phyloP scores from a whole-genome alignment of 768 basidiomycete genomes.

The Amanita polypyramis region DNA sequence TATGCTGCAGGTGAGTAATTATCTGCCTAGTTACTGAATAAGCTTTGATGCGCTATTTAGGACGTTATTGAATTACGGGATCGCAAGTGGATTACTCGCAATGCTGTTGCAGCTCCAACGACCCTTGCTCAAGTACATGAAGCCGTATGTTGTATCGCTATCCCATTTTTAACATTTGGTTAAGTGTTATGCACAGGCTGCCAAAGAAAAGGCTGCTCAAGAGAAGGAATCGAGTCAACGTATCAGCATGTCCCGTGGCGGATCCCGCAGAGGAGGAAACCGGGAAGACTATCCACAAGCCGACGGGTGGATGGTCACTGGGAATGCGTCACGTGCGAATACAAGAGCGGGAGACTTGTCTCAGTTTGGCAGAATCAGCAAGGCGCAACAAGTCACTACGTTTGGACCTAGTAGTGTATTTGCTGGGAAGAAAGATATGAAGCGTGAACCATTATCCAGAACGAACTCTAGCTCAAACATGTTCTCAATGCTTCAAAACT shows the following conservation, averaged over 20 bases:
- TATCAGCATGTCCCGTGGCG: conserved; percentile 79
- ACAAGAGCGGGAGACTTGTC: conserved; percentile 80
- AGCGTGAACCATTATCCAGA: conserved; percentile 69
- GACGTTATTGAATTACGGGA: conserved; percentile 86
- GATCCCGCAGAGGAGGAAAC: conserved; percentile 79
- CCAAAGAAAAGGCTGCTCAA: conserved; percentile 66
- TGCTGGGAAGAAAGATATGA: conserved; percentile 55
- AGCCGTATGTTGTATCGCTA: conserved; percentile 39
- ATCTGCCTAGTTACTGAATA: conserved; percentile 1
- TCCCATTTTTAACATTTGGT: not conserved
- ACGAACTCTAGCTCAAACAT: conserved; percentile 77
- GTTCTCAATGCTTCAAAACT: conserved; percentile 75
- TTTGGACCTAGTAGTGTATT: conserved; percentile 87
- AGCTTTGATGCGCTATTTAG: conserved; percentile 28
- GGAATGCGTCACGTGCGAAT: conserved; percentile 40
- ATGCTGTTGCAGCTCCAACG: conserved; percentile 64
- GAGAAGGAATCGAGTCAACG: conserved; percentile 53
- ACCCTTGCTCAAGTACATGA: conserved; percentile 88
- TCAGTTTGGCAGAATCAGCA: conserved; percentile 80
- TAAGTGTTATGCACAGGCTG: conserved; percentile 39
- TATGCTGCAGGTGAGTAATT: conserved; percentile 76
- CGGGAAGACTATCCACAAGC: conserved; percentile 48
- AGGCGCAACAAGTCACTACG: conserved; percentile 43
- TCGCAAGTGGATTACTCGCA: conserved; percentile 71
- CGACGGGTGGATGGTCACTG: conserved; percentile 84